Evolutionary conservation across 495 filamentous ascomycete genomes (phyloP).

Genomic region (Platismatia glauca): DNA sequence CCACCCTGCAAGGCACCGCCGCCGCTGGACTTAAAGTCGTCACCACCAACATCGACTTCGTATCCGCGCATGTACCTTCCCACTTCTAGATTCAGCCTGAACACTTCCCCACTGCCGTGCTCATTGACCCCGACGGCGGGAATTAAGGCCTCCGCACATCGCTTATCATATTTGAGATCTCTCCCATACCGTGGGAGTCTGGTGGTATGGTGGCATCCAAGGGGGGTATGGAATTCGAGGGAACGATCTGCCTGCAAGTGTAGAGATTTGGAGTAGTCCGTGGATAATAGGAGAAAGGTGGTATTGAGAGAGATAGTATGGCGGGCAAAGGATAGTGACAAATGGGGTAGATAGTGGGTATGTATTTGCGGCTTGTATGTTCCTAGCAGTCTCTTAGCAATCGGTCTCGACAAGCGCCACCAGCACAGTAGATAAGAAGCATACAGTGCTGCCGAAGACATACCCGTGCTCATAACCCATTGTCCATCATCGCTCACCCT

Average conservation of each 20-base stretch:
- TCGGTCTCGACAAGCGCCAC: not conserved
- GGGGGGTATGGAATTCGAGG: conserved; percentile 88
- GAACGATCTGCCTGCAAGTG: conserved; percentile 88
- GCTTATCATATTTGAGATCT: conserved; percentile 75
- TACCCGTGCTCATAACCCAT: conserved; percentile 96
- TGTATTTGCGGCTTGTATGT: conserved; percentile 97
- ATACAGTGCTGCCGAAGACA: conserved; percentile 22
- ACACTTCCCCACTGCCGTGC: conserved; percentile 83
- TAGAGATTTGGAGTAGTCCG: conserved; percentile 88
- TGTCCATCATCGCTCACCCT: conserved; percentile 91
- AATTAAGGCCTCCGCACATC: conserved; percentile 78
- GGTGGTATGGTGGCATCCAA: conserved; percentile 77
- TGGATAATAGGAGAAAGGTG: conserved; percentile 84
- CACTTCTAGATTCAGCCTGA: conserved; percentile 79
- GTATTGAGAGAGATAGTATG: conserved; percentile 92
- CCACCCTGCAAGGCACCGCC: conserved; percentile 71
- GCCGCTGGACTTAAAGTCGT: conserved; percentile 56
- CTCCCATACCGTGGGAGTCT: conserved; percentile 87
- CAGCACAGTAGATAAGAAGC: not conserved
- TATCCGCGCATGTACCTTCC: conserved; percentile 81
- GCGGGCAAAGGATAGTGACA: conserved; percentile 84
- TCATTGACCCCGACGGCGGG: conserved; percentile 80
- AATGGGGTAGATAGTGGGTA: conserved; percentile 83
- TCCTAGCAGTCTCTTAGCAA: conserved; percentile 34
- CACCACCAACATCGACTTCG: conserved; percentile 77